Evolutionary conservation across 2,329 filamentous ascomycete species (phyloP).

Genomic region (Aspergillus sp.): DNA sequence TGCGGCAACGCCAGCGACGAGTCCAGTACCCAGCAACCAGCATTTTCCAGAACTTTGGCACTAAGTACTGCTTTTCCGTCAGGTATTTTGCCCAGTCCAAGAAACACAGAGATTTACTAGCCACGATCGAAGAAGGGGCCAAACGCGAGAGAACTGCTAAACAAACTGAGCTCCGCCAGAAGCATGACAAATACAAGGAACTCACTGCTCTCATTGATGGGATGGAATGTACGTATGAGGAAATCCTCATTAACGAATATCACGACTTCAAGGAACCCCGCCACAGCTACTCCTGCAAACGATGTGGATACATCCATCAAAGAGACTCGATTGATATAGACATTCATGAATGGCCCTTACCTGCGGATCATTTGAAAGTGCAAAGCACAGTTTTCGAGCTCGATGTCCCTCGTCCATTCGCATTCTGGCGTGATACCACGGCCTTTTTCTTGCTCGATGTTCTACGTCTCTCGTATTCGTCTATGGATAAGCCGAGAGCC

Average conservation of each 20-base stretch:
- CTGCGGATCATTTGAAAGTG: slow-evolving; percentile 27
- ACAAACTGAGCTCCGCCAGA: slow-evolving; percentile 9
- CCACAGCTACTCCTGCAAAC: slow-evolving; percentile 31
- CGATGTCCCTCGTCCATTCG: slow-evolving; percentile 40
- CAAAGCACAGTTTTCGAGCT: slow-evolving; percentile 58
- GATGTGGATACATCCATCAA: slow-evolving; percentile 32
- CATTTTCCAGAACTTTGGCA: slow-evolving; percentile 42
- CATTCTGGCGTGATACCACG: slow-evolving; percentile 52
- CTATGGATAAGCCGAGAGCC: slow-evolving; percentile 9
- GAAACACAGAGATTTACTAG: slow-evolving; percentile 38
- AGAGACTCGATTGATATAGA: slow-evolving; percentile 40
- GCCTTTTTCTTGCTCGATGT: slow-evolving; percentile 44
- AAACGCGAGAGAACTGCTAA: slow-evolving; percentile 28
- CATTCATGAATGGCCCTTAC: slow-evolving; percentile 60
- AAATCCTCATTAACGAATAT: not conserved
- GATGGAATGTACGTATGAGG: slow-evolving; percentile 8
- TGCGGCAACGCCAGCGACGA: slow-evolving; percentile 33
- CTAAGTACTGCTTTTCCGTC: slow-evolving; percentile 45
- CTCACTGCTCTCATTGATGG: slow-evolving; percentile 22
- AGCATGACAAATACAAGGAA: slow-evolving; percentile 27
- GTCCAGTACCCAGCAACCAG: slow-evolving; percentile 24
- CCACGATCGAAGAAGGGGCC: slow-evolving; percentile 40
- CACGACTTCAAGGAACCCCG: slow-evolving; percentile 4
- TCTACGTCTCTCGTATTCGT: slow-evolving; percentile 26
- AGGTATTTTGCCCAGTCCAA: slow-evolving; percentile 49